A percentile compares a stretch with the other conserved stretches of the same genome.
These are phyloP conservation scores for Fusarium sp. DNA, from an alignment of 2,329 filamentous ascomycete genomes.

Conservation along the genomic window DNA sequence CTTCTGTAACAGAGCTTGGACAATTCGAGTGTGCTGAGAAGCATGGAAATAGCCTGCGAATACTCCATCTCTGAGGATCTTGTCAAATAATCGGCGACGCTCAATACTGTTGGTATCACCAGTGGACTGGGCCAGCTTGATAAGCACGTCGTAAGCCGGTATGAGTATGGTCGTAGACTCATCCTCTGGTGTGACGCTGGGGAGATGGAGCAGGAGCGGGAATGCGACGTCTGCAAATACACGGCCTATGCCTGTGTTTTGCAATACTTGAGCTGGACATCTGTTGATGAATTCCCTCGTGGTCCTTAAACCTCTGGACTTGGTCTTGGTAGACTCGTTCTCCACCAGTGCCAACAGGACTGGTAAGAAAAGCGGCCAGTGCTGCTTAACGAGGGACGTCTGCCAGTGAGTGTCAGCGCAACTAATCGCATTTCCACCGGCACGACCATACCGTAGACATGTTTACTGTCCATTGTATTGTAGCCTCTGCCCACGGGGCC, in stretches of 20 bases:
- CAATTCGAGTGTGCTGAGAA: constrained; percentile 65
- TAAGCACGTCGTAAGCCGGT: constrained; percentile 72
- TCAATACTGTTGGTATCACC: constrained; percentile 35
- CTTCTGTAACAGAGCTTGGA: constrained; percentile 64
- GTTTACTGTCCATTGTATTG: constrained; percentile 64
- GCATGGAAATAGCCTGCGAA: constrained; percentile 66
- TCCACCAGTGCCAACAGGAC: constrained; percentile 75
- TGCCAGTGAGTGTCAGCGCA: constrained; percentile 36
- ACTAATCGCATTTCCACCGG: background rate
- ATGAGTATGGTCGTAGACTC: constrained; percentile 73
- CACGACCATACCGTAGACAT: constrained; percentile 57
- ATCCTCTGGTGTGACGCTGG: constrained; percentile 76
- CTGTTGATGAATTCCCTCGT: constrained; percentile 64
- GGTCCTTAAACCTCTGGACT: constrained; percentile 64
- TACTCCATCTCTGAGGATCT: constrained; percentile 64
- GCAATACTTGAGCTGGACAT: constrained; percentile 63
- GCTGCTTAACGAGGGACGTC: constrained; percentile 56
- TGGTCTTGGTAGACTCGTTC: constrained; percentile 63
- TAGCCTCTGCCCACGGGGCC: constrained; percentile 33
- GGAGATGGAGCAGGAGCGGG: constrained; percentile 79
- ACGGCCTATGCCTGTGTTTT: constrained; percentile 69
- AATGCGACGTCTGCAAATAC: constrained; percentile 76
- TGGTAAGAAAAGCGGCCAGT: constrained; percentile 77
- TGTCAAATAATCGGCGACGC: constrained; percentile 59
- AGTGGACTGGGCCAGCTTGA: constrained; percentile 59